phyloP scores from a whole-genome alignment of 345 rosid genomes.

The Brassica juncea region DNA sequence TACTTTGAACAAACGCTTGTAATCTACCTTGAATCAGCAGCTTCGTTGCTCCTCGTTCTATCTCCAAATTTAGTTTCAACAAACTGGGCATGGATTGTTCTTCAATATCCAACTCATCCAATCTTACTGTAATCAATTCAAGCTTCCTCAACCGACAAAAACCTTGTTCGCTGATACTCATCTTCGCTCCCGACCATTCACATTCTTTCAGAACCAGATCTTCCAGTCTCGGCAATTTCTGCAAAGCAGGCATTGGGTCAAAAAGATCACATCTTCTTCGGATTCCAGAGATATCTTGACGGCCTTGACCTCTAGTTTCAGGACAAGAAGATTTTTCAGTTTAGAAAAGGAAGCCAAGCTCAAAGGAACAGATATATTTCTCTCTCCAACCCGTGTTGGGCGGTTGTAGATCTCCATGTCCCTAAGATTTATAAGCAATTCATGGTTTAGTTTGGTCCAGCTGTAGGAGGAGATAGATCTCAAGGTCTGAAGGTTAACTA shows the following conservation, averaged over 20 bases:
- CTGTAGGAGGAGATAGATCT: slow-evolving; percentile 28
- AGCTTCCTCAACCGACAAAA: slow-evolving; percentile 23
- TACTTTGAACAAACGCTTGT: neutral
- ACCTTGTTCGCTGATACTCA: neutral
- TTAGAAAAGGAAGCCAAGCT: neutral
- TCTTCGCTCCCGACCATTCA: neutral
- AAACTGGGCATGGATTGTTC: slow-evolving; percentile 16
- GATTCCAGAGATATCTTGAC: neutral
- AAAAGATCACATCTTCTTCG: neutral
- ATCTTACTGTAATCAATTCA: neutral
- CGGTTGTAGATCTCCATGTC: slow-evolving; percentile 12
- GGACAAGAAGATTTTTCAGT: slow-evolving; percentile 1
- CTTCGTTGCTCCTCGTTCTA: neutral
- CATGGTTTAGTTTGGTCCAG: slow-evolving; percentile 23
- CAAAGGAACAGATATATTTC: neutral
- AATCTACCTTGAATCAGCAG: neutral
- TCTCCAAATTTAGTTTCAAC: neutral
- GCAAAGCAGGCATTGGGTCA: slow-evolving; percentile 10
- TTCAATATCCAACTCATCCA: neutral
- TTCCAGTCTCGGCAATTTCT: neutral
- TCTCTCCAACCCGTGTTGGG: neutral
- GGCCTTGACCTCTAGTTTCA: neutral
- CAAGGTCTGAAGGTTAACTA: slow-evolving; percentile 22
- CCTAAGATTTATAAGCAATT: neutral
- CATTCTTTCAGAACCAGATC: neutral